These are phyloP conservation scores for Calvatia gigantea DNA, from an alignment of 768 basidiomycete genomes.

Conservation along the genomic window DNA sequence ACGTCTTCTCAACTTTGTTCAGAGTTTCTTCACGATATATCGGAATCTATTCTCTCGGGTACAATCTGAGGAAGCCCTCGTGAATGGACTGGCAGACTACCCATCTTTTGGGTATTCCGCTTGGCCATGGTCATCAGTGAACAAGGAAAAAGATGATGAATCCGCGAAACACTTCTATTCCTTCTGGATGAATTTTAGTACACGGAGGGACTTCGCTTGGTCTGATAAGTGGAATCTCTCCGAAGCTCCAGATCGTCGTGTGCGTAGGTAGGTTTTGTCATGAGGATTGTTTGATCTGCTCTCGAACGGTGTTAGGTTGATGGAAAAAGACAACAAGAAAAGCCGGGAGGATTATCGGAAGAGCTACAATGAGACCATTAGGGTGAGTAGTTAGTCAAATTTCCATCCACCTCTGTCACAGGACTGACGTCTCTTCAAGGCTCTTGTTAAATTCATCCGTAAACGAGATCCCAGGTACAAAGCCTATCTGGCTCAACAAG, in stretches of 20 bases:
- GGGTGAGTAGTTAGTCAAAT: slow-evolving; percentile 44
- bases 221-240: slow-evolving; percentile 76
- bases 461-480: slow-evolving; percentile 92
- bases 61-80: slow-evolving; percentile 69
- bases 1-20: not conserved
- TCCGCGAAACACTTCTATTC: slow-evolving; percentile 77
- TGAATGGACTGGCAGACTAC: slow-evolving; percentile 42
- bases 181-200: slow-evolving; percentile 83
- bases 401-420: not conserved
- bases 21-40: slow-evolving; percentile 93
- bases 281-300: not conserved
- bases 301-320: slow-evolving; percentile 45
- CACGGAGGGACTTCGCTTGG: slow-evolving; percentile 88
- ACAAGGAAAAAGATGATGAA: slow-evolving; percentile 40
- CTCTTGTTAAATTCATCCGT: slow-evolving; percentile 68
- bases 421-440: slow-evolving; percentile 34
- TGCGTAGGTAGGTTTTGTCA: slow-evolving; percentile 54
- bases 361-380: slow-evolving; percentile 91
- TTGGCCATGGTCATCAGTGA: slow-evolving; percentile 63
- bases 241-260: slow-evolving; percentile 84
- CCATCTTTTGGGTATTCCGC: slow-evolving; percentile 82
- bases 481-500: slow-evolving; percentile 51
- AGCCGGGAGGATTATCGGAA: slow-evolving; percentile 79
- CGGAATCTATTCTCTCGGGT: slow-evolving; percentile 83
- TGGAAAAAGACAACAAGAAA: slow-evolving; percentile 97